Evolutionary conservation across 2,329 filamentous ascomycete genomes (phyloP), one percentile per base, ranked within the genome.

Genomic region (Nemania serpens): DNA sequence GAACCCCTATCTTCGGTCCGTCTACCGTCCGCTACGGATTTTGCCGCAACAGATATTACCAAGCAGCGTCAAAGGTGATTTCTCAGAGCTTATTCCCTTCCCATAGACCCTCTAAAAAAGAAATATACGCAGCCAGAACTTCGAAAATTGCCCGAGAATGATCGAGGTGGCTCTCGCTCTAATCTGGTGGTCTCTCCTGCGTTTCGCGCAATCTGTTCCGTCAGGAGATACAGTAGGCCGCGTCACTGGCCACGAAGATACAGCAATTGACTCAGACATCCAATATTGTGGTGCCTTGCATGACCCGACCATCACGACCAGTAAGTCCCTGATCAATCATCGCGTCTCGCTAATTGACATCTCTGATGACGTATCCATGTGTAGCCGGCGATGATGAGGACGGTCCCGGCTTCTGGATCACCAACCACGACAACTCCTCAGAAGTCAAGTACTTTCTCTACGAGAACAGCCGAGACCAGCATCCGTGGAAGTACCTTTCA

Each of bases 401-500:
- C 2, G 70, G 69, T 18, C 66, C 68, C 0, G 70, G 69, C 1
- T 60, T 72, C 45, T 63, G 64, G 49, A 61, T 72, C 29, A 66
- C 62, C 7, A 70, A 72, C 50, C 48, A 58, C 3, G 70, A 72
- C 48, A 62, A 53, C n/a, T 58, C 55, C 29, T 29, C 61, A 11
- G 66, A 64, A 20, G 59, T 45, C 15, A 49, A 62, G n/a, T 71
- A 66, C 60, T 71, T 70, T 45, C 43, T 72, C 2, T 68, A 70
- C 58, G 70, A 72, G 51, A 71, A 70, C 46, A 64, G 58, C 42
- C 62, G 64, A 6, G 69, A 72, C 43, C 42, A 65, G 1, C 67
- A 67, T 25, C 66, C 69, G 6, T 72, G 69, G 70, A 71, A 72
- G 58, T 70, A 71, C 42, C 55, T 68, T 41, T 47, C 59, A 37